These are phyloP conservation scores for Eucalyptus polybractea DNA, from an alignment of 345 rosid species.

Conservation along the genomic window DNA sequence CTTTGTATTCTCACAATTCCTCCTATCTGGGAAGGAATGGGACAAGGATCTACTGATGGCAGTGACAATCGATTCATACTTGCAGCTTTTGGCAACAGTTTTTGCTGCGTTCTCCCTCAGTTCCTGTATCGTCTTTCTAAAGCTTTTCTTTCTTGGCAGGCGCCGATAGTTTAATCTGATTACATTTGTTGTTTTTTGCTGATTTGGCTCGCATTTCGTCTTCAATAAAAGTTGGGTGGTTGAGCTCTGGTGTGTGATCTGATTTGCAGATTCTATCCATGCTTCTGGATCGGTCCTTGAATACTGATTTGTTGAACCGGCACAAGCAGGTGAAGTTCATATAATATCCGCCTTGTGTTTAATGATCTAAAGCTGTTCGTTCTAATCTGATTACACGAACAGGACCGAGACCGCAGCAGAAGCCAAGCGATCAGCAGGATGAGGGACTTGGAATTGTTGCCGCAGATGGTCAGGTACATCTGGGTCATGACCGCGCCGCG, in stretches of 20 bases:
- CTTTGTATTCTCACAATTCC: background rate
- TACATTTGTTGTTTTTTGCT: background rate
- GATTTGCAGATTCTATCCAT: slow-evolving; percentile 49
- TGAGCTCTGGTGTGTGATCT: background rate
- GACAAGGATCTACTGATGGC: slow-evolving; percentile 10
- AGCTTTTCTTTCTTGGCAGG: background rate
- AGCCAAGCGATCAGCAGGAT: too few species aligned
- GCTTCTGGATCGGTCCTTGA: slow-evolving; percentile 60
- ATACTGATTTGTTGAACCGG: slow-evolving; percentile 76
- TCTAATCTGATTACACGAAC: background rate
- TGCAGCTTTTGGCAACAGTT: too few species aligned
- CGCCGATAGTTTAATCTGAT: background rate
- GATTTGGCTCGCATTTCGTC: background rate
- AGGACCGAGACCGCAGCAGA: too few species aligned
- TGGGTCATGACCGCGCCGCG: background rate
- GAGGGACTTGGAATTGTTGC: too few species aligned
- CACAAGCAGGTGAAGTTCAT: slow-evolving; percentile 53
- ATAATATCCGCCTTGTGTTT: background rate
- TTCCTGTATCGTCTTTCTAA: too few species aligned
- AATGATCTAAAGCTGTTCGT: background rate
- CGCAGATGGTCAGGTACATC: too few species aligned
- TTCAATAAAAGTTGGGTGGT: background rate
- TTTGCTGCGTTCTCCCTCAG: too few species aligned
- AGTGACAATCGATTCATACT: too few species aligned
- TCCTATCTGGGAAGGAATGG: slow-evolving; percentile 17